These are phyloP conservation scores for Urtica urens DNA, from an alignment of 306 rosid species.

Conservation along the genomic window DNA sequence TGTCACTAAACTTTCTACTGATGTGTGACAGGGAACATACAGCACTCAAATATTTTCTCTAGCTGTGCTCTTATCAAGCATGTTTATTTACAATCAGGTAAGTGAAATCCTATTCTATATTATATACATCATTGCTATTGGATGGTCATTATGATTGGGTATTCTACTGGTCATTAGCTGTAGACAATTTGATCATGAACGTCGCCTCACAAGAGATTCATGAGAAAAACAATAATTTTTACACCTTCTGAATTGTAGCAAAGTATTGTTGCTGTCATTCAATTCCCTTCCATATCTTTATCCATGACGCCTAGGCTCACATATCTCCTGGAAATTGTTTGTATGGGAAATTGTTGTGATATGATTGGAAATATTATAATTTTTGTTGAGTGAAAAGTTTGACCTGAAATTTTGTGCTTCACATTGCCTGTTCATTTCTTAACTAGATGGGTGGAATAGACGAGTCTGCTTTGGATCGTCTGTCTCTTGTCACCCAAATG, in stretches of 20 bases:
- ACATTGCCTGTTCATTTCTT: slow-evolving; percentile 14
- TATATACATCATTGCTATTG: background rate
- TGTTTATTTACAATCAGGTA: slow-evolving; percentile 95
- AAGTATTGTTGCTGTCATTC: too few relatives aligned
- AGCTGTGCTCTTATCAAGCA: slow-evolving; percentile 90
- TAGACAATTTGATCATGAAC: background rate
- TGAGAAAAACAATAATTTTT: too few relatives aligned
- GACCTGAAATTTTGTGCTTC: background rate
- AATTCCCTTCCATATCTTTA: too few relatives aligned
- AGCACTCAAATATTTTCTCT: slow-evolving; percentile 92
- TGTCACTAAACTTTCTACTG: background rate
- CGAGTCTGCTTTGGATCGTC: slow-evolving; percentile 87
- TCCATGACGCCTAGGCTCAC: too few relatives aligned
- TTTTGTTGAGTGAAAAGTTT: background rate
- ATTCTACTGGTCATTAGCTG: background rate
- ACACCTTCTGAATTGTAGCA: too few relatives aligned
- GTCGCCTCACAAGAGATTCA: too few relatives aligned
- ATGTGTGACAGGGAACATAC: slow-evolving; percentile 62
- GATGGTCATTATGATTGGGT: background rate
- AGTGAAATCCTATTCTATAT: slow-evolving; percentile 16
- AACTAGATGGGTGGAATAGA: slow-evolving; percentile 89
- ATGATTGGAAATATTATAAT: background rate
- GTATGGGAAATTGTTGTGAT: slow-evolving; percentile 1
- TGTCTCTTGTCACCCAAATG: slow-evolving; percentile 93
- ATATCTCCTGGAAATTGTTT: background rate